A percentile compares a stretch with the other conserved stretches of the same genome.
Evolutionary conservation across 305 asterid species (phyloP).

Genomic region (Coffea humblotiana): DNA sequence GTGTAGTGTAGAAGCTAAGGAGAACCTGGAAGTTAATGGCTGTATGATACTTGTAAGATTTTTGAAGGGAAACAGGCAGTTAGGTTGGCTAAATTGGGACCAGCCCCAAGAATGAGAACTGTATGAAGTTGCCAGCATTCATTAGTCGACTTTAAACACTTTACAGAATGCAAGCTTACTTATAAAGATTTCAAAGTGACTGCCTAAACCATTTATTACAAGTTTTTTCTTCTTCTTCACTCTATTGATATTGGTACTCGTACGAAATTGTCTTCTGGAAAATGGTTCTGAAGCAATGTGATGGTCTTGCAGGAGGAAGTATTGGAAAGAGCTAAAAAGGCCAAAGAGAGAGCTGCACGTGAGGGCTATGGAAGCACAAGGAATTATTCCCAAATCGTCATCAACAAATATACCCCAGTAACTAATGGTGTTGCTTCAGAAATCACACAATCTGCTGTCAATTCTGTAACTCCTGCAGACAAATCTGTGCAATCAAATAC

Average conservation of each 20-base stretch:
- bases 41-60: not conserved
- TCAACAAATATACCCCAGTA: constrained; percentile 26
- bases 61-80: not conserved
- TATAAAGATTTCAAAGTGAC: not conserved
- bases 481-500: not conserved
- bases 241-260: no score
- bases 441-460: constrained; percentile 15
- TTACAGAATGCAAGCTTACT: not conserved
- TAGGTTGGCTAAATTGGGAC: no score
- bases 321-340: constrained; percentile 71
- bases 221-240: not conserved
- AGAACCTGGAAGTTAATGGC: not conserved
- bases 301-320: constrained; percentile 59
- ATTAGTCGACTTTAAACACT: not conserved
- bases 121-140: not conserved
- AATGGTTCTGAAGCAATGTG: not conserved
- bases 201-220: not conserved
- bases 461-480: constrained; percentile 1
- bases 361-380: constrained; percentile 57
- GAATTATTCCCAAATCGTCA: constrained; percentile 35
- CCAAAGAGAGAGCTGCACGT: constrained; percentile 65
- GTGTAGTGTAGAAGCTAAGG: no score
- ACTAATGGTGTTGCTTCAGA: constrained; percentile 26
- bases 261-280: not conserved
- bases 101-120: not conserved